Evolutionary conservation across 2,329 filamentous ascomycete species (phyloP).

Genomic region (Diaporthe aspalathi): DNA sequence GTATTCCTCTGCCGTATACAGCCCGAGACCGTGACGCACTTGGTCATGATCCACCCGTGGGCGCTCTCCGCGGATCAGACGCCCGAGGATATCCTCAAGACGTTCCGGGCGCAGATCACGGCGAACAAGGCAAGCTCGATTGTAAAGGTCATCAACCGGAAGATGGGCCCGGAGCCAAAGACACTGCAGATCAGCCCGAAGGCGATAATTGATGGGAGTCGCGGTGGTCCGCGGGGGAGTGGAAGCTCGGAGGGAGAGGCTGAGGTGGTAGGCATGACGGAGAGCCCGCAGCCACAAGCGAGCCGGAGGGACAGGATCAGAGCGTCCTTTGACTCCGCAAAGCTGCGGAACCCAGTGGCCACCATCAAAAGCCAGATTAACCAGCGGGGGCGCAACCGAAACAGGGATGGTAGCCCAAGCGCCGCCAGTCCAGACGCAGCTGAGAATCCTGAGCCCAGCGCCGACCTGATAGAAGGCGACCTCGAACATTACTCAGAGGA

Average conservation of each 20-base stretch:
- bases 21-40: slow-evolving; percentile 22
- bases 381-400: slow-evolving; percentile 14
- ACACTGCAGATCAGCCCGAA: slow-evolving; percentile 16
- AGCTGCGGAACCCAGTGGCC: slow-evolving; percentile 12
- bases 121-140: slow-evolving; percentile 6
- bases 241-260: slow-evolving; percentile 12
- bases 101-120: slow-evolving; percentile 28
- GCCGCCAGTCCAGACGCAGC: background rate
- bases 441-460: background rate
- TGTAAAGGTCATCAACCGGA: slow-evolving; percentile 10
- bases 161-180: slow-evolving; percentile 35
- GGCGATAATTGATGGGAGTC: slow-evolving; percentile 16
- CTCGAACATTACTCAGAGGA: slow-evolving; percentile 25
- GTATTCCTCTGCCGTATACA: slow-evolving; percentile 29
- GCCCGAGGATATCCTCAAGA: slow-evolving; percentile 25
- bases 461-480: background rate
- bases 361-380: slow-evolving; percentile 14
- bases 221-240: background rate
- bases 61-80: slow-evolving; percentile 21
- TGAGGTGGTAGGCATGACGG: background rate
- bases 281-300: background rate
- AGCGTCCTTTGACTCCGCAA: background rate
- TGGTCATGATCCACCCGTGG: slow-evolving; percentile 35
- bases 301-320: slow-evolving; percentile 7
- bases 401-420: slow-evolving; percentile 9